Conservation (phyloP, 1,284 basidiomycete genomes). For the Pterulicium gracile region DNA sequence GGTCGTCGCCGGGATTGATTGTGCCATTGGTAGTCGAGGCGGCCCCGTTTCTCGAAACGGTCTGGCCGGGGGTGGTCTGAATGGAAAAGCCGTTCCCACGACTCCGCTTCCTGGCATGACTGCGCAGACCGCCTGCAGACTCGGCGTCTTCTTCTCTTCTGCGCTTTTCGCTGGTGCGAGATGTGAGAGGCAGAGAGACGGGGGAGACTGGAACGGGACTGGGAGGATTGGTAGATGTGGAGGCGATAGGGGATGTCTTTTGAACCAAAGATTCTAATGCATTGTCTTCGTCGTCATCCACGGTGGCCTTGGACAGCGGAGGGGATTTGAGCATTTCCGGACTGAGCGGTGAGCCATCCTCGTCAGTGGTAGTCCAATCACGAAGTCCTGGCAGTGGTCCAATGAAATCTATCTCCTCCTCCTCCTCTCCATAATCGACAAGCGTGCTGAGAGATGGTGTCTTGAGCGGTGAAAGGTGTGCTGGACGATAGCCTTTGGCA, state of each 20-base stretch:
- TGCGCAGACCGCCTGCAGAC: constrained; percentile 42
- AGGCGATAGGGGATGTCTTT: constrained; percentile 24
- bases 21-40: neutral
- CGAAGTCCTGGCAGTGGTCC: constrained; percentile 10
- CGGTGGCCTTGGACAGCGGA: constrained; percentile 22
- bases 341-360: constrained; percentile 1
- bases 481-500: constrained; percentile 30
- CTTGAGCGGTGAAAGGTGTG: constrained; percentile 23
- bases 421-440: constrained; percentile 66
- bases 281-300: constrained; percentile 44
- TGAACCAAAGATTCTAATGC: constrained; percentile 41
- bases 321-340: constrained; percentile 20
- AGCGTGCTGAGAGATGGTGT: constrained; percentile 46
- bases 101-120: constrained; percentile 43
- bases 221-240: constrained; percentile 20
- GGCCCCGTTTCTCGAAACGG: neutral
- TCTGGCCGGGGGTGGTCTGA: neutral
- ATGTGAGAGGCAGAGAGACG: constrained; percentile 16
- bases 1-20: neutral
- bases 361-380: constrained; percentile 8
- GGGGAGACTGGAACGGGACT: constrained; percentile 29
- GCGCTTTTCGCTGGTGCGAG: constrained; percentile 59
- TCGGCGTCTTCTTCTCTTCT: constrained; percentile 69
- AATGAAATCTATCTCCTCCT: constrained; percentile 28
- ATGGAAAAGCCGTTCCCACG: constrained; percentile 12